A percentile compares a stretch with the other conserved stretches of the same genome.
Evolutionary conservation across 352 stramenopile species (phyloP).

Genomic region (Blastocystis sp.): DNA sequence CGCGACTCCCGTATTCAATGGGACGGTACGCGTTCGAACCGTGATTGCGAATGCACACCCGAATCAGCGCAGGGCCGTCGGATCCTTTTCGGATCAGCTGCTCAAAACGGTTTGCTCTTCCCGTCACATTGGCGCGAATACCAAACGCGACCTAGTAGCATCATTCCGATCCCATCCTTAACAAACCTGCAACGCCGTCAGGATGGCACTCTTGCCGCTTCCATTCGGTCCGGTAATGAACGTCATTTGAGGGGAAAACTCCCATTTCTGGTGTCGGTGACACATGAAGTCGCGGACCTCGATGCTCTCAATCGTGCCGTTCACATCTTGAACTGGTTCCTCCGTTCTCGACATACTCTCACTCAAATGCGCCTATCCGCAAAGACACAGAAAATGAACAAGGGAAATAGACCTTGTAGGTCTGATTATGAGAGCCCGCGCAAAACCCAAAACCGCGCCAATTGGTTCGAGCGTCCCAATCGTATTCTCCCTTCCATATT

Average conservation of each 20-base stretch:
- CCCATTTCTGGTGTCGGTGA: conserved; percentile 49
- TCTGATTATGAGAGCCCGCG: too few relatives aligned
- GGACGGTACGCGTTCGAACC: background rate
- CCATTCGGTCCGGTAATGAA: conserved; percentile 84
- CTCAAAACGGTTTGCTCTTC: conserved; percentile 7
- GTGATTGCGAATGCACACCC: background rate
- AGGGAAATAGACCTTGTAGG: too few relatives aligned
- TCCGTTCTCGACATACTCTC: too few relatives aligned
- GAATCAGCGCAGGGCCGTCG: background rate
- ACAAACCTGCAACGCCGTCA: conserved; percentile 24
- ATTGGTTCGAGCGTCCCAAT: too few relatives aligned
- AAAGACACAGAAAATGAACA: too few relatives aligned
- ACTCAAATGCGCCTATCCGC: too few relatives aligned
- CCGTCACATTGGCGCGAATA: conserved; percentile 19
- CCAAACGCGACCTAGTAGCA: conserved; percentile 10
- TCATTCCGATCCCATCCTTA: background rate
- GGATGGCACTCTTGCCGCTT: conserved; percentile 72
- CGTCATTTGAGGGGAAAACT: conserved; percentile 68
- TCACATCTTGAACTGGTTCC: background rate
- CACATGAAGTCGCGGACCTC: conserved; percentile 60
- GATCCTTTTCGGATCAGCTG: conserved; percentile 27
- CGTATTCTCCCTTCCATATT: too few relatives aligned
- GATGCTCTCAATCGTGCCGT: conserved; percentile 58
- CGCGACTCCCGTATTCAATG: background rate
- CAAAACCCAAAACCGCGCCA: too few relatives aligned